Percentiles rank a stretch among this genome's conserved stretches.
Conservation (phyloP, 495 filamentous ascomycete genomes). For the Aspergillus panamensis region DNA sequence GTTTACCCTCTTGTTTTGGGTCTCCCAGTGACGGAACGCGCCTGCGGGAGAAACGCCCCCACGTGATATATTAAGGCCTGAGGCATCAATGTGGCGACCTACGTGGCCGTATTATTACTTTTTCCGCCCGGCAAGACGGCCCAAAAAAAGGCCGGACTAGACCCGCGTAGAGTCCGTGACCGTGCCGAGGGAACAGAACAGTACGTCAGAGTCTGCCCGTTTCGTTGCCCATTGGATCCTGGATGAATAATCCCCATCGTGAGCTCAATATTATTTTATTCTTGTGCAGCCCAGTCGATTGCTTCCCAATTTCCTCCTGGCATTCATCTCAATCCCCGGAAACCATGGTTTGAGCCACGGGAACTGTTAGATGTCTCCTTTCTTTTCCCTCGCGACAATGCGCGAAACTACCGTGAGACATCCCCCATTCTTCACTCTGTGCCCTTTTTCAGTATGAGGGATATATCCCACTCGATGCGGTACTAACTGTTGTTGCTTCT, state of each 20-base stretch:
- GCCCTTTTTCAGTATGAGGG: neutral
- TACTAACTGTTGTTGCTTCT: slow-evolving; percentile 23
- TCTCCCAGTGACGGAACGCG: slow-evolving; percentile 24
- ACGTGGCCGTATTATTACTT: neutral
- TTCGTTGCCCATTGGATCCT: slow-evolving; percentile 8
- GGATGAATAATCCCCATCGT: slow-evolving; percentile 11
- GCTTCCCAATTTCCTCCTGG: slow-evolving; percentile 12
- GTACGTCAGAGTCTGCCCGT: slow-evolving; percentile 23
- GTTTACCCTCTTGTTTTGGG: slow-evolving; percentile 40
- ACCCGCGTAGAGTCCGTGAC: slow-evolving; percentile 11
- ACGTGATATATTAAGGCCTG: slow-evolving; percentile 14
- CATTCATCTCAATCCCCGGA: neutral
- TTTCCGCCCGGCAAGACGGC: neutral
- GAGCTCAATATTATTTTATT: slow-evolving; percentile 1
- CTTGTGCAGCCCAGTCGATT: slow-evolving; percentile 3
- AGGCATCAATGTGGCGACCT: neutral
- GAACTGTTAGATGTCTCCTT: slow-evolving; percentile 24
- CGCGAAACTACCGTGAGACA: slow-evolving; percentile 35
- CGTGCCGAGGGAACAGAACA: slow-evolving; percentile 9
- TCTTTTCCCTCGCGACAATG: slow-evolving; percentile 30
- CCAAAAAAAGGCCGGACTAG: neutral
- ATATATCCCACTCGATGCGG: neutral
- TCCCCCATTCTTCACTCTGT: slow-evolving; percentile 1
- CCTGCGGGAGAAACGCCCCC: slow-evolving; percentile 19
- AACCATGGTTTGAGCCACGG: slow-evolving; percentile 27